These are phyloP conservation scores for Cenchrus americanus DNA, from an alignment of 176 grass and related monocot species.

Conservation along the genomic window DNA sequence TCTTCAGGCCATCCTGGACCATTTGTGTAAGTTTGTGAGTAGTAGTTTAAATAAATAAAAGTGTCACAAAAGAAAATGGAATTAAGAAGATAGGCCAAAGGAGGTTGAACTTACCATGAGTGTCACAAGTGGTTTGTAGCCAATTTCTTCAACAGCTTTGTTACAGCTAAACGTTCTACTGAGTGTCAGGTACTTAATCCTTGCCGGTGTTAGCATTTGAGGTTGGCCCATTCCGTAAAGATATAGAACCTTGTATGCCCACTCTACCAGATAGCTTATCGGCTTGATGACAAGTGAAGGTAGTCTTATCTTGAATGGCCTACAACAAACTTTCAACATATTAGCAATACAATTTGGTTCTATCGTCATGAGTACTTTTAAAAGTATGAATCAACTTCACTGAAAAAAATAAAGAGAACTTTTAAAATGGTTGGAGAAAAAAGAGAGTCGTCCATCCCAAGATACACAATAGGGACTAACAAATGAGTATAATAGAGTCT, in stretches of 20 bases:
- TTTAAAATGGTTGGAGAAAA: too few relatives aligned
- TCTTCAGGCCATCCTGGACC: slow-evolving; percentile 12
- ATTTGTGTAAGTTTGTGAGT: background rate
- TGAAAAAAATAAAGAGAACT: background rate
- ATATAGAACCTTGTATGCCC: slow-evolving; percentile 52
- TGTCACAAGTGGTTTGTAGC: slow-evolving; percentile 69
- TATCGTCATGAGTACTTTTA: too few relatives aligned
- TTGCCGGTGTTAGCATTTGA: slow-evolving; percentile 55
- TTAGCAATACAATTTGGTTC: background rate
- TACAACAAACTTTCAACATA: slow-evolving; percentile 19
- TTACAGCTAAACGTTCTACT: slow-evolving; percentile 66
- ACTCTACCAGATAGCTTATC: slow-evolving; percentile 60
- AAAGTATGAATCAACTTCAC: background rate
- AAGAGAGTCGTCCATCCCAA: too few relatives aligned
- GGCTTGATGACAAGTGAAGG: slow-evolving; percentile 55
- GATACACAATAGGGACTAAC: too few relatives aligned
- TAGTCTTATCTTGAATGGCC: slow-evolving; percentile 56
- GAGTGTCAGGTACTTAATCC: slow-evolving; percentile 57
- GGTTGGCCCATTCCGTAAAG: slow-evolving; percentile 47
- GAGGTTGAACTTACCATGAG: slow-evolving; percentile 43
- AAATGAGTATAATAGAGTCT: too few relatives aligned
- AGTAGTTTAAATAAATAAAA: background rate
- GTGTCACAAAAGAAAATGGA: background rate
- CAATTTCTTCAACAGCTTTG: slow-evolving; percentile 63
- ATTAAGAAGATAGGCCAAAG: background rate